Percentiles rank a stretch among this genome's conserved stretches.
Conservation (phyloP, 2,329 filamentous ascomycete genomes). For the Berkeleyomyces basicola region DNA sequence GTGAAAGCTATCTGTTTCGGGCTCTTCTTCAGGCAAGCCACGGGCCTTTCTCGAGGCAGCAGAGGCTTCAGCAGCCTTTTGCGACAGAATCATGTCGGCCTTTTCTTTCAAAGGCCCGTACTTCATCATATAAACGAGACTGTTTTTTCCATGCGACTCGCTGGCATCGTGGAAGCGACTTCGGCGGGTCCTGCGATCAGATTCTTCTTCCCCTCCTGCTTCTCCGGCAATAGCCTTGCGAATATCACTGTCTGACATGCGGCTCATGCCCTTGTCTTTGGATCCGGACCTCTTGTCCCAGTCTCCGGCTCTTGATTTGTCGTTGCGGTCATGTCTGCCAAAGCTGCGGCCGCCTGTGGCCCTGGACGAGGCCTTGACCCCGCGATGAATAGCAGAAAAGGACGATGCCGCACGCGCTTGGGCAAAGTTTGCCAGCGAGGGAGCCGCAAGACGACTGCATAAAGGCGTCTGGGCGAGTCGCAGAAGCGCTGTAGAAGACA, state of each 20-base stretch:
- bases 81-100: conserved; percentile 9
- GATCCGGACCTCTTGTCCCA: background rate
- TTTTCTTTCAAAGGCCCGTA: conserved; percentile 26
- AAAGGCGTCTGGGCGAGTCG: background rate
- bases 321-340: background rate
- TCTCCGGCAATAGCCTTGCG: conserved; percentile 21
- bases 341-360: background rate
- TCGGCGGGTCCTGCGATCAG: conserved; percentile 27
- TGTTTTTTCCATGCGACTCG: conserved; percentile 35
- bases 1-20: background rate
- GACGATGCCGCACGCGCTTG: conserved; percentile 13
- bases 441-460: background rate
- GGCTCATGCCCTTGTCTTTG: background rate
- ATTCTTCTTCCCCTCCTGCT: conserved; percentile 16
- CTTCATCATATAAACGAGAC: conserved; percentile 38
- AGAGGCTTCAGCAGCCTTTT: conserved; percentile 11
- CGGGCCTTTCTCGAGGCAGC: background rate
- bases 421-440: background rate
- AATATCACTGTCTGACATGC: conserved; percentile 11
- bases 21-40: background rate
- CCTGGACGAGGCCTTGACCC: conserved; percentile 25
- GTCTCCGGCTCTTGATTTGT: background rate
- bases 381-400: conserved; percentile 53
- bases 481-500: conserved; percentile 3
- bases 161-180: conserved; percentile 36